Base-by-base conservation (phyloP, 345 rosid genomes). In the Luvunga scandens region DNA sequence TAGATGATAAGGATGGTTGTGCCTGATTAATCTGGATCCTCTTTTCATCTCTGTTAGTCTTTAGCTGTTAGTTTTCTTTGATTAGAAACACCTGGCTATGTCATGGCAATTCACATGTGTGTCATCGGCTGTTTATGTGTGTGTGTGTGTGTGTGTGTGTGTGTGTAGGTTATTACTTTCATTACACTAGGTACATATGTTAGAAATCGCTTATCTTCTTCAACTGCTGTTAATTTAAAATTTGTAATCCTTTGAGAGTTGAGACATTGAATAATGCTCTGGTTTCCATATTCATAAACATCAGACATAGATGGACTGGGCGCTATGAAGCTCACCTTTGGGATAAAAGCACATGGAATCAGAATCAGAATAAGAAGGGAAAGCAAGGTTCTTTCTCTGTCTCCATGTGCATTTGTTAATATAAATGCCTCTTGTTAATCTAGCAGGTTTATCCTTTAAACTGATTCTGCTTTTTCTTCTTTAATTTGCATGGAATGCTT, bases 321-420 rank as follows among this genome's bases (percentile, higher is more conserved):
- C 93, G 99, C 27, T 95, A 93, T 79, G 99, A 95, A 90, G 99
- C 99, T 88, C 99, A 96, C 68, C 98, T 96, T 76, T 96, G 99
- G 99, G 99, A 96, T 87, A 96, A 96, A 84, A 96, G 88, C 78
- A 94, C 99, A 3, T 96, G 97, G 99, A 96, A 96, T 85, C 98
- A 96, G 81, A 96, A 92, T 82, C 99, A 96, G 88, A 96, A 96
- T 81, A 96, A 96, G 88, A 96, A 96, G 81, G 98, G 98, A 73
- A 96, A 96, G 89, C 99, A 96, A 92, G 99, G 99, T 93, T 33
- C 78, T 72, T 45, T 68, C 68, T 75, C 56, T 19, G 25, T 50
- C 62, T 45, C 7, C 2, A 4, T 62, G n/a, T 27, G 24, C 27
- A 63, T 39, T 25, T 50, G 56, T 24, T 36, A n/a, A n/a, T 22